phyloP scores from a whole-genome alignment of 208 protist species.

The Leishmania braziliensis region DNA sequence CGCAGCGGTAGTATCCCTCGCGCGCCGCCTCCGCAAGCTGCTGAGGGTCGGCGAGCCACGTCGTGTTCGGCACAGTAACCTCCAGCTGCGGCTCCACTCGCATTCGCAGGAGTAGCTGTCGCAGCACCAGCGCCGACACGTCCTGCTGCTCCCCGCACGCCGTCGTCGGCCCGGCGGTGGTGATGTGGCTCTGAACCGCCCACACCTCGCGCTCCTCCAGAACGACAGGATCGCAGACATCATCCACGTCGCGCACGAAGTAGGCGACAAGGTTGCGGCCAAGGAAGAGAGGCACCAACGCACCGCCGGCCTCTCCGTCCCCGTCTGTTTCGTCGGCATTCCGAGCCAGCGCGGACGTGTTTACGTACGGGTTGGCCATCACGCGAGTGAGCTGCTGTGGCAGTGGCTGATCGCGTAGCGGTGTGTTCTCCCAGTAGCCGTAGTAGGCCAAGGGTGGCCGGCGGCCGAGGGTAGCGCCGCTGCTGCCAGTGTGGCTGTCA shows the following conservation, averaged over 20 bases:
- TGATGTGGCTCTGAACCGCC: slow-evolving; percentile 70
- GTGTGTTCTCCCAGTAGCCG: slow-evolving; percentile 71
- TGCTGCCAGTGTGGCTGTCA: neutral
- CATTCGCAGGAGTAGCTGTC: slow-evolving; percentile 50
- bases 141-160: slow-evolving; percentile 52
- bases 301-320: slow-evolving; percentile 1
- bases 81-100: slow-evolving; percentile 31
- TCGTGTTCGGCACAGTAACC: slow-evolving; percentile 49
- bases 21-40: slow-evolving; percentile 25
- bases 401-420: slow-evolving; percentile 52
- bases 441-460: slow-evolving; percentile 37
- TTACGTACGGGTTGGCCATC: slow-evolving; percentile 49
- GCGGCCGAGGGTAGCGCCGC: neutral
- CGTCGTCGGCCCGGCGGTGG: slow-evolving; percentile 39
- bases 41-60: slow-evolving; percentile 30
- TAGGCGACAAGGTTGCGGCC: slow-evolving; percentile 74
- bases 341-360: neutral
- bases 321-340: neutral
- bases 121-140: slow-evolving; percentile 52
- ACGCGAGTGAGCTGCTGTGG: slow-evolving; percentile 38
- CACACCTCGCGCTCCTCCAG: slow-evolving; percentile 74
- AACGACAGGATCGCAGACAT: slow-evolving; percentile 70
- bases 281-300: slow-evolving; percentile 47
- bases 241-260: slow-evolving; percentile 72
- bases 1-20: slow-evolving; percentile 49